Base-by-base conservation (phyloP, 176 grass and related monocot species). In the Cenchrus purpureus region DNA sequence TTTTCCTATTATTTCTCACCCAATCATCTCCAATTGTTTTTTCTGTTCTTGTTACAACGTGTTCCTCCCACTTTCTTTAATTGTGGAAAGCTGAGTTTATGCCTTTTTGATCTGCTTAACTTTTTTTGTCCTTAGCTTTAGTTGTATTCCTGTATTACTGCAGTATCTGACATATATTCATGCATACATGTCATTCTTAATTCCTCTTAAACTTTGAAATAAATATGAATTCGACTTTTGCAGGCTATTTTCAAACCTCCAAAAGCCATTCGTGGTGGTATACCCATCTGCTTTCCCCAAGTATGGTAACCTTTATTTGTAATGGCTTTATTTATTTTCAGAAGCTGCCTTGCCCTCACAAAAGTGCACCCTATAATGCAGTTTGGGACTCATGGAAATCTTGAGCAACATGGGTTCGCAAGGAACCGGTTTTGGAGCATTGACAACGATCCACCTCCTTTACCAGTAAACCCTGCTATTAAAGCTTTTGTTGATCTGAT, bases 221-320 rank as follows among this genome's bases (percentile, higher is more conserved):
- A 81, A n/a, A 67, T 40, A 62, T 25, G 48, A 81, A 60, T 40
- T 84, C 9, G 20, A 74, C 45, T 68, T 80, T 74, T 91, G 58
- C 86, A 99, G 97, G 91, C 97, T 82, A 84, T 73, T 85, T 95
- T 94, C 79, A 94, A 85, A 78, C 97, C 91, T 75, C 89, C 97
- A 62, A 99, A 96, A 78, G 66, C 93, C 50, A 89, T 99, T 68
- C 89, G 90, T 73, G 97, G 97, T 71, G 97, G 97, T 67, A 96
- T 99, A 74, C 97, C 93, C 16, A 88, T 99, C 86, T 99, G 91
- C 79, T 99, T 99, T 87, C 97, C 97, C 77, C 97, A 98, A 82
- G 96, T 98, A 98, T 64, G 85, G 74, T 84, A 79, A 25, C 79
- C 32, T 74, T 86, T 20, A 72, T 66, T 19, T 73, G 45, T 83